phyloP scores from a whole-genome alignment of 2,329 filamentous ascomycete species.

The Metarhizium rileyi region DNA sequence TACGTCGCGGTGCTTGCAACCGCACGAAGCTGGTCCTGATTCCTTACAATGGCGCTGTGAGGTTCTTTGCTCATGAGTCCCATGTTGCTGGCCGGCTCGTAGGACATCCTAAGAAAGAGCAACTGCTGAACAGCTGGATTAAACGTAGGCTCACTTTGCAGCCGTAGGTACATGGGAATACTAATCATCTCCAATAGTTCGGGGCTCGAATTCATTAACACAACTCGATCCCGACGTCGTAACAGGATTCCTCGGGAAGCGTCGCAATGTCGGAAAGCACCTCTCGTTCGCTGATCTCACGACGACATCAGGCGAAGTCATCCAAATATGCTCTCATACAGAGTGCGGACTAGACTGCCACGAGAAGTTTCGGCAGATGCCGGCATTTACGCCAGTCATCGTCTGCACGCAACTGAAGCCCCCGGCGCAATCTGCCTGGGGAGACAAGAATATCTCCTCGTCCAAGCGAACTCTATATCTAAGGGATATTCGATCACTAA shows the following conservation, averaged over 20 bases:
- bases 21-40: background rate
- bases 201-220: conserved; percentile 14
- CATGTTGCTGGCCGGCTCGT: background rate
- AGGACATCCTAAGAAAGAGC: conserved; percentile 11
- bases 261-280: conserved; percentile 56
- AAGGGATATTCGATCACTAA: conserved; percentile 37
- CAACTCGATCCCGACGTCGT: conserved; percentile 11
- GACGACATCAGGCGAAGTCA: conserved; percentile 26
- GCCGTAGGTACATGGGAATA: background rate
- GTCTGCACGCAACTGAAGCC: conserved; percentile 30
- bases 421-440: conserved; percentile 11
- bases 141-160: conserved; percentile 16
- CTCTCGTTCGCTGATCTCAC: conserved; percentile 59
- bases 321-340: conserved; percentile 36
- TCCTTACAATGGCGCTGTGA: conserved; percentile 9
- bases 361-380: conserved; percentile 33
- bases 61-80: conserved; percentile 3
- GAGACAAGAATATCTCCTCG: conserved; percentile 13
- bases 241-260: conserved; percentile 60
- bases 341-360: conserved; percentile 27
- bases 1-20: conserved; percentile 10
- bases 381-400: conserved; percentile 42
- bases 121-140: conserved; percentile 19
- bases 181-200: conserved; percentile 14
- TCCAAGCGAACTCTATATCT: conserved; percentile 51